Base-by-base conservation (phyloP, 2,329 filamentous ascomycete species). In the Teratosphaeria zuluensis region DNA sequence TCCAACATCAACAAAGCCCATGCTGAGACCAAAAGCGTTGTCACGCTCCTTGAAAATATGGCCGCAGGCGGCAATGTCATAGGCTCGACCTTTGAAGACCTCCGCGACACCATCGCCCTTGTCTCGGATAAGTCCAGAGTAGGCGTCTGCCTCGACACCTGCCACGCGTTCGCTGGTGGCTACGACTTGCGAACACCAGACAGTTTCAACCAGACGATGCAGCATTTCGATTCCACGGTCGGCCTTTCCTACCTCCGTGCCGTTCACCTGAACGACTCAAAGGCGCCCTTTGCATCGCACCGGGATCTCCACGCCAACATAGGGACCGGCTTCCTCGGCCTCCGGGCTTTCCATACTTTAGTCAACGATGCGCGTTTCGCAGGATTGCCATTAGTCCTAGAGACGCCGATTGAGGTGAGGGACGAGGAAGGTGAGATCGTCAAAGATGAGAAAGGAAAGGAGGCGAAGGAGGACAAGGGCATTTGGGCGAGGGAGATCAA, bases 401-500 rank as follows among this genome's bases (percentile, higher is more conserved):
- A 99, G 77, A 99, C 94, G n/a, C 94, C 94, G 5, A 92, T 94
- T 62, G 90, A 95, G 62, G 80, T 81, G 42, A 83, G 84, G 53
- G 85, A 82, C 19, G 76, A 79, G 54, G 79, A 86, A 63, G 87
- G 87, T 51, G 86, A 86, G 28, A 52, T 65, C 72, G 62, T 70
- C 51, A 71, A 72, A 59, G 70, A 73, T 57, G 71, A 70, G 30
- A 75, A 74, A 58, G 72, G 69, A 1, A 79, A 79, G 67, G 79
- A 80, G 31, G 28, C 54, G 14, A 73, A 85, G 42, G 88, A 95
- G 69, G 90, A 96, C 72, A 90, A 86, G 72, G 78, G 83, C 56
- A 81, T 96, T 16, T 97, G 92, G 92, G 91, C 92, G 0, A 81
- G 86, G 53, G 94, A 99, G 76, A 97, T 99, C 75, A 96, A 96